Base-by-base conservation (phyloP, 768 basidiomycete species). In the Tephrocybe sp. region DNA sequence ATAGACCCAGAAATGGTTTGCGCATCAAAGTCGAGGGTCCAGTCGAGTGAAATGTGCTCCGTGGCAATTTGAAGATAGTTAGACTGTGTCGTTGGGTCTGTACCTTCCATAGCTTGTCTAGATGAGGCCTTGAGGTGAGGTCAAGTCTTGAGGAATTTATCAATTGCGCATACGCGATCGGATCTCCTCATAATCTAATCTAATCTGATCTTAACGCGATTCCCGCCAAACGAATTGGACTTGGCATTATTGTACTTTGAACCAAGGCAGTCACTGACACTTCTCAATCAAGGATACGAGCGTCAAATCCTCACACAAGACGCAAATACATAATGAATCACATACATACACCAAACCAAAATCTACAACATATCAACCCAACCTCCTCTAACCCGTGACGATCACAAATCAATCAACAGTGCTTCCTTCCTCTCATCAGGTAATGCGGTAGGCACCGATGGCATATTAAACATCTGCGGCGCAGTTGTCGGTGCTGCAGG, bases 31-130 rank as follows among this genome's bases (percentile, higher is more conserved):
- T 97, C 84, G 55, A 97, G 69, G 0, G 60, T 69, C 93, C 92
- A 96, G 56, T 88, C 77, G 45, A 97, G 80, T 17, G 78, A 68
- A 13, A 93, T 69, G 62, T 91, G 82, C 33, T 79, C 74, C 1
- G 88, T 84, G 2, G 72, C 66, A 56, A 94, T 76, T 41, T 85
- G 70, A 4, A 70, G 65, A 66, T 89, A 92, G 71, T 97, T 97
- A 19, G 91, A 79, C 61, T 92, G 87, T 0, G 87, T 86, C 0
- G 89, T 83, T 16, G 84, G 85, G 62, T 91, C 87, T 30, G 54
- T 26, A 26, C 26, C 26, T 7, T 3, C 26, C 26, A 26, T 26
- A 26, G 26, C 7, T 26, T 4, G 7, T 26, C 26, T 26, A 7
- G 26, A 7, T 26, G 26, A 26, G 26, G 3, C 3, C 26, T 26